Conservation (phyloP, 805 yeast species). For the Hanseniaspora meyeri region DNA sequence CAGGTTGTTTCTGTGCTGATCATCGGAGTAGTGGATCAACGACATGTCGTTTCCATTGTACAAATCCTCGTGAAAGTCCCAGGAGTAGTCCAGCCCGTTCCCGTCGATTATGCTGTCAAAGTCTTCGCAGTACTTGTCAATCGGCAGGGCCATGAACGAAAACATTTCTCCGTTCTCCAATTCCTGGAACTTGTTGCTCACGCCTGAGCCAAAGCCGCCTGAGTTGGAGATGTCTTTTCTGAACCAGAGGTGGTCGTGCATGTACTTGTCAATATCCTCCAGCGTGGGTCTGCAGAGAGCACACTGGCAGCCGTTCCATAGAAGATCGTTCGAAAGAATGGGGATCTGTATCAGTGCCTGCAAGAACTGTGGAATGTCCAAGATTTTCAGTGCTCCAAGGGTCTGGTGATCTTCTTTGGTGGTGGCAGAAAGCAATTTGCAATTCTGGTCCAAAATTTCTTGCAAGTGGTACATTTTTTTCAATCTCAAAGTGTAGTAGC, state of each 20-base stretch:
- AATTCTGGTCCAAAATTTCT: not conserved
- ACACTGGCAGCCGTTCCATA: constrained; percentile 12
- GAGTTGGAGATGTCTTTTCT: constrained; percentile 10
- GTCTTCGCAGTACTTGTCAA: constrained; percentile 5
- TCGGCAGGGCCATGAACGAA: constrained; percentile 2
- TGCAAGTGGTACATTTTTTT: constrained; percentile 1
- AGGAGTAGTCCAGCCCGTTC: not conserved
- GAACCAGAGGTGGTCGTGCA: constrained; percentile 11
- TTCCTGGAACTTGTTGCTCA: constrained; percentile 7
- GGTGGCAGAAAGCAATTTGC: not conserved
- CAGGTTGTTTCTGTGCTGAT: not conserved
- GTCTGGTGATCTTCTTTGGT: not conserved
- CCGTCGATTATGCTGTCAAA: constrained; percentile 1
- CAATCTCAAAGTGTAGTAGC: constrained; percentile 4
- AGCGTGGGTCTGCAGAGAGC: not conserved
- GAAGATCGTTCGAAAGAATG: constrained; percentile 6
- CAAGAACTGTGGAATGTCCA: constrained; percentile 5
- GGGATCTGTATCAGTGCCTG: constrained; percentile 10
- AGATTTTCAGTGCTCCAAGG: not conserved
- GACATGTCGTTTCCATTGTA: constrained; percentile 4
- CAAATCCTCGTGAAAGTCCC: constrained; percentile 11
- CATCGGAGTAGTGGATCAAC: constrained; percentile 8
- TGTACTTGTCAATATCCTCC: not conserved
- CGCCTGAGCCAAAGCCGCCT: constrained; percentile 12
- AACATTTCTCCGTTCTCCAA: constrained; percentile 11